These are phyloP conservation scores for Gloeopeniophorella convolvens DNA, from an alignment of 768 basidiomycete genomes.

Conservation along the genomic window DNA sequence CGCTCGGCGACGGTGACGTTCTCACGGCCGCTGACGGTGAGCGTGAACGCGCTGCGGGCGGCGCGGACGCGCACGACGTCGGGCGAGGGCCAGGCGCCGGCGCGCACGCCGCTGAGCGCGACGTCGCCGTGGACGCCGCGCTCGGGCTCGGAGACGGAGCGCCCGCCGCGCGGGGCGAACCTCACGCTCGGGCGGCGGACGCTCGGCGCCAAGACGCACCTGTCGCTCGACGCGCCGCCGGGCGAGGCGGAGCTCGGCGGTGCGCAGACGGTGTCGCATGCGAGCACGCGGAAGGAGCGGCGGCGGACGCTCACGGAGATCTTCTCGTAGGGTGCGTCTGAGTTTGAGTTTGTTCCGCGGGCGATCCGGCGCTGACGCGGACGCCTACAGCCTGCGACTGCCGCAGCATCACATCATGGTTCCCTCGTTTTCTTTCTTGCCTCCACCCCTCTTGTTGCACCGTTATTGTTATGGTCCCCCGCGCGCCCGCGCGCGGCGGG, in stretches of 20 bases:
- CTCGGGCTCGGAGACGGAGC: conserved; percentile 48
- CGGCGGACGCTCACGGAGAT: conserved; percentile 47
- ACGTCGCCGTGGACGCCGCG: conserved; percentile 32
- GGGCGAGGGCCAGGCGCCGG: conserved; percentile 30
- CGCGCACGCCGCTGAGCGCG: conserved; percentile 27
- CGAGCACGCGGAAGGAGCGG: conserved; percentile 34
- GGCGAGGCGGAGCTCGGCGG: conserved; percentile 27
- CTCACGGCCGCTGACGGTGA: conserved; percentile 52
- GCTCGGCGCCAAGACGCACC: conserved; percentile 34
- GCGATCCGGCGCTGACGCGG: not conserved
- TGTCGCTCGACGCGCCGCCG: conserved; percentile 37
- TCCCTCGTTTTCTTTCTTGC: not conserved
- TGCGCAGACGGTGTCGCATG: conserved; percentile 31
- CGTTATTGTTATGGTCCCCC: conserved; percentile 19
- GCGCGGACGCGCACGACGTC: conserved; percentile 31
- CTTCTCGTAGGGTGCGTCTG: conserved; percentile 28
- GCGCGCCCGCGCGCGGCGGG: conserved; percentile 4
- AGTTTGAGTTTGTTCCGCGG: not conserved
- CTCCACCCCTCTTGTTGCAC: conserved; percentile 9
- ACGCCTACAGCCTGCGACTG: too few relatives aligned
- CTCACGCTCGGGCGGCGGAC: conserved; percentile 28
- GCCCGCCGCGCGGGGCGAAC: conserved; percentile 36
- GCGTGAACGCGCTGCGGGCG: conserved; percentile 48
- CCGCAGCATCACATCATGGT: too few relatives aligned
- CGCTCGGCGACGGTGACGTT: conserved; percentile 45